Evolutionary conservation across 129 eudicot genomes (phyloP).

Genomic region (sunflower (Helianthus annuus)): HanXRQr2.0-SUNRISE NC_035447.2:64535109-64535608

Average conservation of each 20-base stretch:
- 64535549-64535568: background rate
- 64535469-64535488: background rate
- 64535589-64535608: background rate
- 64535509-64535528: no score
- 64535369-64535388: no score
- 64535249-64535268: no score
- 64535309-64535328: no score
- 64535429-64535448: background rate
- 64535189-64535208: background rate
- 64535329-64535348: no score
- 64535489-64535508: background rate
- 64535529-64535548: background rate
- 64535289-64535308: no score
- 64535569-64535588: background rate
- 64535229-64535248: no score
- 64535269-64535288: no score
- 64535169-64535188: background rate
- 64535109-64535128: background rate
- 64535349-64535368: no score
- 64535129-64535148: background rate
- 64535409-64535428: background rate
- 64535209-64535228: no score
- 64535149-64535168: background rate
- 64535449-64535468: slow-evolving; percentile 1
- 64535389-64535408: no score